Conservation (phyloP, 2,329 filamentous ascomycete genomes). For the Thermoascus crustaceus region DNA sequence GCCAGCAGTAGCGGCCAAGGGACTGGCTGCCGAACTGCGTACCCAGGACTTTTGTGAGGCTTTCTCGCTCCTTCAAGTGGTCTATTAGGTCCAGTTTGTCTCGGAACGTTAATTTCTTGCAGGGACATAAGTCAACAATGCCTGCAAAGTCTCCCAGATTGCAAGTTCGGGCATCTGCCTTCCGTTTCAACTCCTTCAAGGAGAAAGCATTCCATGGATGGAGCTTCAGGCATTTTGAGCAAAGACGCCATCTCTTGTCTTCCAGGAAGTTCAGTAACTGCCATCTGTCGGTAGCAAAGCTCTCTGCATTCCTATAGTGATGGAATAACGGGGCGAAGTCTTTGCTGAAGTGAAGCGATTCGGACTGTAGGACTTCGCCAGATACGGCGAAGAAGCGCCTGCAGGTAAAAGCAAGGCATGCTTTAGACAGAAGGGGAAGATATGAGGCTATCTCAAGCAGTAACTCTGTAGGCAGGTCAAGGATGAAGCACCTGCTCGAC, state of each 20-base stretch:
- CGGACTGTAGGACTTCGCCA: slow-evolving; percentile 20
- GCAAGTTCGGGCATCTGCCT: slow-evolving; percentile 25
- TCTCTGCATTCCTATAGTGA: slow-evolving; percentile 31
- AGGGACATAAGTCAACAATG: slow-evolving; percentile 32
- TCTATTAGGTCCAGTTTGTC: slow-evolving; percentile 29
- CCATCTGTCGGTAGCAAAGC: slow-evolving; percentile 29
- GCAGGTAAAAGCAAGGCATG: slow-evolving; percentile 31
- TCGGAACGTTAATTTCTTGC: slow-evolving; percentile 32
- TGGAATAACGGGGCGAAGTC: slow-evolving; percentile 34
- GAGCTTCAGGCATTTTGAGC: slow-evolving; percentile 32
- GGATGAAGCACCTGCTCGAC: slow-evolving; percentile 22
- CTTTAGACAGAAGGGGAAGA: slow-evolving; percentile 25
- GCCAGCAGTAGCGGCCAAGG: slow-evolving; percentile 29
- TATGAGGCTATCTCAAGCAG: slow-evolving; percentile 30
- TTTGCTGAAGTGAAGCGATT: slow-evolving; percentile 28
- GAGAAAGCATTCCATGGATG: slow-evolving; percentile 28
- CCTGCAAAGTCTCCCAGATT: slow-evolving; percentile 27
- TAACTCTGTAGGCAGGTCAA: slow-evolving; percentile 32
- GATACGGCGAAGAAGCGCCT: slow-evolving; percentile 29
- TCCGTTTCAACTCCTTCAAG: slow-evolving; percentile 24
- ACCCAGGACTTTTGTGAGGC: slow-evolving; percentile 17
- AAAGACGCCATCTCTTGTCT: slow-evolving; percentile 26
- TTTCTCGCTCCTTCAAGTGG: slow-evolving; percentile 23
- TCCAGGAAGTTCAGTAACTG: slow-evolving; percentile 29
- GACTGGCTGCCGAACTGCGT: slow-evolving; percentile 21